A percentile compares a stretch with the other conserved stretches of the same genome.
Evolutionary conservation across 2,329 filamentous ascomycete species (phyloP).

Genomic region (Biscogniauxia marginata): DNA sequence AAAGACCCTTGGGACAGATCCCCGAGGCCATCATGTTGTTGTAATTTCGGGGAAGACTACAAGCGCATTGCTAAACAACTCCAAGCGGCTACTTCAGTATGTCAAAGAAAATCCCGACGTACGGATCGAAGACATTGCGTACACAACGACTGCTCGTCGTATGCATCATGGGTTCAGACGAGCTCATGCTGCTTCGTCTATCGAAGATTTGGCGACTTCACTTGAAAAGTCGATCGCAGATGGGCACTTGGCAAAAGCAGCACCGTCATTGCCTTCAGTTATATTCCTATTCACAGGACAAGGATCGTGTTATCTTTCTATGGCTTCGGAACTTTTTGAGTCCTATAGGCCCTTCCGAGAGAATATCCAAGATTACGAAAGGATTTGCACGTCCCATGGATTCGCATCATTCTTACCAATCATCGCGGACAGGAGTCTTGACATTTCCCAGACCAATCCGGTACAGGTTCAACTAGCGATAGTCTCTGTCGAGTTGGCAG

Average conservation of each 20-base stretch:
- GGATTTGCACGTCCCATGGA: constrained; percentile 3
- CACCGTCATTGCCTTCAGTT: constrained; percentile 14
- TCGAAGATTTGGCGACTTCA: constrained; percentile 42
- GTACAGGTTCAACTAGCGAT: constrained; percentile 6
- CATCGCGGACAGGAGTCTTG: not conserved
- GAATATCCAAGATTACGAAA: not conserved
- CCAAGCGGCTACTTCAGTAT: constrained; percentile 7
- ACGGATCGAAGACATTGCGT: constrained; percentile 15
- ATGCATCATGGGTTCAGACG: constrained; percentile 8
- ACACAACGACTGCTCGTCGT: constrained; percentile 21
- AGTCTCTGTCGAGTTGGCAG: constrained; percentile 6
- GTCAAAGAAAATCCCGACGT: constrained; percentile 6
- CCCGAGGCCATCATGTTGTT: constrained; percentile 11
- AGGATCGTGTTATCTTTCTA: constrained; percentile 20
- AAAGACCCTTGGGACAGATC: not conserved
- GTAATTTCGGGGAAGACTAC: constrained; percentile 14
- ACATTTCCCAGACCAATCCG: not conserved
- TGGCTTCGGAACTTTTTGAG: constrained; percentile 18
- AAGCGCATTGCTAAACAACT: constrained; percentile 8
- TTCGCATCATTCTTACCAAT: constrained; percentile 6
- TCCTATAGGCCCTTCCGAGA: constrained; percentile 26
- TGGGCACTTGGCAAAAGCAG: constrained; percentile 37
- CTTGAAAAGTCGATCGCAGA: constrained; percentile 41
- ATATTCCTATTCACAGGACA: constrained; percentile 28
- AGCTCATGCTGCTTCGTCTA: not conserved